phyloP scores from a whole-genome alignment of 805 yeast species.

The Yarrowia bubula region DNA sequence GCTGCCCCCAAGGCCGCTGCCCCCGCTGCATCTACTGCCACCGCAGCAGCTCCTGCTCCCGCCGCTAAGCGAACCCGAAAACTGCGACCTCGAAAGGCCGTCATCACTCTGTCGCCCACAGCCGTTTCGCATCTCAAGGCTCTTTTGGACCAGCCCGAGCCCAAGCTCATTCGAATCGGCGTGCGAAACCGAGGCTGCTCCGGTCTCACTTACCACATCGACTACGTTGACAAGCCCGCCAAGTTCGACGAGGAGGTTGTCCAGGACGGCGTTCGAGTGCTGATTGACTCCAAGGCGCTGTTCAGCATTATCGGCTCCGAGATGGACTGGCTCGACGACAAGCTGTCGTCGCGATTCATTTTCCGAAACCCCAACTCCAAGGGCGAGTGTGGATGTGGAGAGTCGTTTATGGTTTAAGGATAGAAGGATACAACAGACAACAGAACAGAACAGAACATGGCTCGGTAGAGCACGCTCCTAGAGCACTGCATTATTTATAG shows the following conservation, averaged over 20 bases:
- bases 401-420: slow-evolving; percentile 85
- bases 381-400: slow-evolving; percentile 99
- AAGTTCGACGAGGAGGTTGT: slow-evolving; percentile 89
- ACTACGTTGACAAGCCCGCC: slow-evolving; percentile 87
- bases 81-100: slow-evolving; percentile 84
- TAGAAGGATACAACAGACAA: neutral
- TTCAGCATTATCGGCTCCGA: slow-evolving; percentile 95
- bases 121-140: slow-evolving; percentile 72
- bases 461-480: too few species aligned
- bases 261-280: slow-evolving; percentile 89
- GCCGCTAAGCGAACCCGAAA: slow-evolving; percentile 49
- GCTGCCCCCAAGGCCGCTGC: neutral
- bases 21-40: neutral
- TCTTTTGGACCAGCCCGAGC: slow-evolving; percentile 75
- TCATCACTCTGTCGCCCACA: slow-evolving; percentile 71
- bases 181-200: slow-evolving; percentile 97
- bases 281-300: slow-evolving; percentile 93
- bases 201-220: slow-evolving; percentile 86
- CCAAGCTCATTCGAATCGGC: slow-evolving; percentile 79
- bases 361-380: slow-evolving; percentile 95
- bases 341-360: slow-evolving; percentile 80
- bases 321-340: slow-evolving; percentile 98
- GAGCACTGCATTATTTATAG: slow-evolving; percentile 26
- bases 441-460: neutral
- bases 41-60: slow-evolving; percentile 29